Conservation (phyloP, 495 filamentous ascomycete species). For the Tetracladium marchalianum region DNA sequence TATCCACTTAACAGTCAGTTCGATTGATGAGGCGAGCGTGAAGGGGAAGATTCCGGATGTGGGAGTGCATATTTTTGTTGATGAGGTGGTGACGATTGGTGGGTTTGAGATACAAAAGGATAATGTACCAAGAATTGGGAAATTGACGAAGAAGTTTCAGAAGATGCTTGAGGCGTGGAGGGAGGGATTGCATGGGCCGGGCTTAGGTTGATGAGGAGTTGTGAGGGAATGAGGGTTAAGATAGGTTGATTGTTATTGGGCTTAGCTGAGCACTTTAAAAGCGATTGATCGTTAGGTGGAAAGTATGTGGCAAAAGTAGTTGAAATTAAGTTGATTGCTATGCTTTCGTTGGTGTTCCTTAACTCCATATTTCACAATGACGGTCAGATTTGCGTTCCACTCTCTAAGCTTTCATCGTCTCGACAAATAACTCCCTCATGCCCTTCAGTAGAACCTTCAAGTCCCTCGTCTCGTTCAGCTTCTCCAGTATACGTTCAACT, state of each 20-base stretch:
- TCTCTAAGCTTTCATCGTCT: slow-evolving; percentile 38
- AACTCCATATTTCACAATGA: background rate
- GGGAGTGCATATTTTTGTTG: slow-evolving; percentile 17
- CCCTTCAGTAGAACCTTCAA: slow-evolving; percentile 74
- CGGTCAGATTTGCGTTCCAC: background rate
- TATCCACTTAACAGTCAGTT: slow-evolving; percentile 14
- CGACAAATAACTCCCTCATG: slow-evolving; percentile 80
- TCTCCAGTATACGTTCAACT: slow-evolving; percentile 62
- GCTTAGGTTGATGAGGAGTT: background rate
- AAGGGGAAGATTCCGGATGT: slow-evolving; percentile 9
- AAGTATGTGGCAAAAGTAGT: too few relatives aligned
- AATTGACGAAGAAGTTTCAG: slow-evolving; percentile 8
- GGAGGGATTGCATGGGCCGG: background rate
- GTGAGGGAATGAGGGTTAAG: too few relatives aligned
- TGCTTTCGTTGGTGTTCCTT: too few relatives aligned
- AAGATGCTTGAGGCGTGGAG: slow-evolving; percentile 14
- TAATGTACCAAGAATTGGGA: slow-evolving; percentile 9
- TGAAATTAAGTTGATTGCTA: too few relatives aligned
- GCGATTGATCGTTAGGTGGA: too few relatives aligned
- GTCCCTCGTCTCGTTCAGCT: slow-evolving; percentile 74
- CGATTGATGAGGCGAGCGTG: slow-evolving; percentile 17
- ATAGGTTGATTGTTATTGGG: too few relatives aligned
- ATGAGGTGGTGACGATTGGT: slow-evolving; percentile 1
- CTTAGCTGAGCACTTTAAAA: too few relatives aligned
- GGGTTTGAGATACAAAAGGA: slow-evolving; percentile 16